Base-by-base conservation (phyloP, 148 eudicot genomes). In the Selenicereus undatus region DNA sequence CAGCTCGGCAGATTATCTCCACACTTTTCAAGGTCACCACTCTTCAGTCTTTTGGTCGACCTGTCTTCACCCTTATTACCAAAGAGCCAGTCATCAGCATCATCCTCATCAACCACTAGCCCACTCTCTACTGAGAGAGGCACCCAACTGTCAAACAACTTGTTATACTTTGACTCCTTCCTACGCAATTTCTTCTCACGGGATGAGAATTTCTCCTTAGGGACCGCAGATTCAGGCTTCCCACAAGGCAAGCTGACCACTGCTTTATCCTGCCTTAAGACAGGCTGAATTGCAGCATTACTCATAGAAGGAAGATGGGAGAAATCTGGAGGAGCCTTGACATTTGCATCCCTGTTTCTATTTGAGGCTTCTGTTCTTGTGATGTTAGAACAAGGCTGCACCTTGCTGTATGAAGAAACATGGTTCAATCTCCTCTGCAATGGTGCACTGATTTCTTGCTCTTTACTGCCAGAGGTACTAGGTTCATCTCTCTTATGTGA, bases 41-140 rank as follows among this genome's bases (percentile, higher is more conserved):
- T 74, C 62, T 71, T 76, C 42, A 30, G 71, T 60, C 52, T 85
- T 72, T 79, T 74, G 45, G 74, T 65, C 9, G 71, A 66, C 14
- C 32, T 78, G 0, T 79, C 74, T 17, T 64, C 81, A n/a, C 42
- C 68, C 81, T 86, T 89, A 24, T 66, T 82, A 60, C 78, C 43
- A 73, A 84, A 89, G 16, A 93, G 84, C 97, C 97, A 93, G 18
- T 90, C 92, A 36, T 85, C 81, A 10, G 87, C 90, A 35, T 88
- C 96, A 36, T 22, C 82, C 36, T 81, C 79, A 18, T 35, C 64
- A 3, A 52, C 32, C 36, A 52, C 42, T 0, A 76, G 50, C 35
- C 39, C 79, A 5, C 60, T 58, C 0, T 11, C 65, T 11, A 76
- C 35, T 13, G 39, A 7, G 0, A 83, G 85, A 26, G 86, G 86